phyloP scores from a whole-genome alignment of 2,329 filamentous ascomycete genomes.

The Ascochyta koolunga region DNA sequence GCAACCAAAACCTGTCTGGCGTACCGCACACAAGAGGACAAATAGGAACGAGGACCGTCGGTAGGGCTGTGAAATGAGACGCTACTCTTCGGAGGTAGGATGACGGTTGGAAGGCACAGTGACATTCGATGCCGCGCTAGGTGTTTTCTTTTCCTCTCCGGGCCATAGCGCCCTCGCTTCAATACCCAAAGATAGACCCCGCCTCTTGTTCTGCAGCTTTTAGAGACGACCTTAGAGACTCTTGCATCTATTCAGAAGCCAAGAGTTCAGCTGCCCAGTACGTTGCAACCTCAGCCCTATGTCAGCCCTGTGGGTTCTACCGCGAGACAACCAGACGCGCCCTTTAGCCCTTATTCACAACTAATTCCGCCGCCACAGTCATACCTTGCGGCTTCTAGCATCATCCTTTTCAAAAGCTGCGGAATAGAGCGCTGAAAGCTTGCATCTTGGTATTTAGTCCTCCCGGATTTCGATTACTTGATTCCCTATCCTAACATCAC shows the following conservation, averaged over 20 bases:
- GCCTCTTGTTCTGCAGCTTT: constrained; percentile 6
- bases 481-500: not conserved
- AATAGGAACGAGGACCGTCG: constrained; percentile 5
- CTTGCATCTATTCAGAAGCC: constrained; percentile 5
- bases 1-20: constrained; percentile 5
- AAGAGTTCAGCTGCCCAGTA: constrained; percentile 10
- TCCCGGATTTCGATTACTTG: not conserved
- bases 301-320: not conserved
- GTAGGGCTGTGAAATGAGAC: constrained; percentile 10
- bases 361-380: constrained; percentile 23
- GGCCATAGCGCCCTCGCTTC: constrained; percentile 18
- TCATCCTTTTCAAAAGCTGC: constrained; percentile 16
- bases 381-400: constrained; percentile 13
- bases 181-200: constrained; percentile 14
- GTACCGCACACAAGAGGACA: constrained; percentile 5
- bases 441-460: not conserved
- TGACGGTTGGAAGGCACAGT: constrained; percentile 8
- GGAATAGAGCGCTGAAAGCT: constrained; percentile 3
- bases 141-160: constrained; percentile 1
- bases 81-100: constrained; percentile 7
- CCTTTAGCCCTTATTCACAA: constrained; percentile 11
- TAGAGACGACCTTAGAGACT: not conserved
- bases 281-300: constrained; percentile 5
- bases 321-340: not conserved
- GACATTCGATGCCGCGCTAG: constrained; percentile 10